Base-by-base conservation (phyloP, 2,329 filamentous ascomycete species). In the Alternaria arbusti region DNA sequence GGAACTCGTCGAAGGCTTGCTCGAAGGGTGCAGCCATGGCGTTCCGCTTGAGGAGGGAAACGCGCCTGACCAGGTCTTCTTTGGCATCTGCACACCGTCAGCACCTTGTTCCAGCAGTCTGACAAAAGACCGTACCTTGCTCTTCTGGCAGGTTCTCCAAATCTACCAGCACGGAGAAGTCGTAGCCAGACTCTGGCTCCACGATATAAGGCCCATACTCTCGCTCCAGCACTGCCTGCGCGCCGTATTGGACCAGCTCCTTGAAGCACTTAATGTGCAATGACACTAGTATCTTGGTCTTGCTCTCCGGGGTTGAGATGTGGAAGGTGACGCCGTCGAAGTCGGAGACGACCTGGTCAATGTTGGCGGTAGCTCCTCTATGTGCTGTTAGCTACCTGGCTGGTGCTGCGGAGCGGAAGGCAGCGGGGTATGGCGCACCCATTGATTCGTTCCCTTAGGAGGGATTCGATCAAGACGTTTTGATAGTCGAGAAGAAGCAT, bases 301-400 rank as follows among this genome's bases (percentile, higher is more conserved):
- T 98, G 66, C 89, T 85, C 81, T 97, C 94, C 63, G 95, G 96
- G 1, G 96, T 99, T 40, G 95, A 98, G 78, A 99, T 94, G 82
- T 99, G 96, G 84, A 98, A 99, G 72, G 92, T 97, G 74, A 98
- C 96, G 79, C 95, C 95, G 83, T 99, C 96, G 79, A 99, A 99
- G 84, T 99, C 96, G 79, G 95, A 98, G 67, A 97, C 93, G 68
- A 97, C 93, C 85, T 99, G 96, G 83, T 99, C 96, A 81, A 99
- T 97, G 73, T 92, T 93, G 63, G 89, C 88, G 63, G 94, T 93
- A 72, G 93, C 84, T 80, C 91, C 91, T 83, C 95, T 97, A 77
- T 69, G 65, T 64, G 52, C 64, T 66, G 74, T 81, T 69, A 81
- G 78, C 70, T 73, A 73, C 68, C 68, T 66, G 70, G 65, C 64